These are phyloP conservation scores for Irineochytrium annulatum DNA, from an alignment of 192 early-diverging fungal genomes.

Conservation along the genomic window DNA sequence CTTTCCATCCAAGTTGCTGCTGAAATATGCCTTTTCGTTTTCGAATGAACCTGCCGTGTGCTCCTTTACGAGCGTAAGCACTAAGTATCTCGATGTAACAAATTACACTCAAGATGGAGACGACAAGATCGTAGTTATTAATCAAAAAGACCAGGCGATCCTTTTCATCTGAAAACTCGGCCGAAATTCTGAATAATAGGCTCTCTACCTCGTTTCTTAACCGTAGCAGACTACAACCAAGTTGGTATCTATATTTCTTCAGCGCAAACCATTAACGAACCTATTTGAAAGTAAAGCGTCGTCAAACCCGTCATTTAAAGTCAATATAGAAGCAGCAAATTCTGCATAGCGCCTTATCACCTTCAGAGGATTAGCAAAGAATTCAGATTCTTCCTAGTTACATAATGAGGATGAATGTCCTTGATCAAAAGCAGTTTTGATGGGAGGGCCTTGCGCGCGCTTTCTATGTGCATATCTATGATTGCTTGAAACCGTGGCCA, in stretches of 20 bases:
- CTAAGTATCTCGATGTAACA: not conserved
- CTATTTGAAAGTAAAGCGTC: constrained; percentile 77
- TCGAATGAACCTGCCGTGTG: constrained; percentile 42
- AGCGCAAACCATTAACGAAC: constrained; percentile 32
- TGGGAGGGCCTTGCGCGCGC: constrained; percentile 69
- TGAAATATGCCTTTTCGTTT: constrained; percentile 52
- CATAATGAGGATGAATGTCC: constrained; percentile 79
- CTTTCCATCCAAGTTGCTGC: constrained; percentile 53
- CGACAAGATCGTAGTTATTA: constrained; percentile 91
- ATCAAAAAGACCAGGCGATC: constrained; percentile 78
- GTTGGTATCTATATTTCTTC: not conserved
- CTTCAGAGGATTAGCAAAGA: constrained; percentile 30
- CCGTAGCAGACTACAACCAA: constrained; percentile 63
- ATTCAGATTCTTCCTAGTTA: constrained; percentile 32
- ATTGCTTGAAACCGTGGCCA: constrained; percentile 80
- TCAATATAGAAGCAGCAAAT: constrained; percentile 84
- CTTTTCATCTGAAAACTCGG: constrained; percentile 64
- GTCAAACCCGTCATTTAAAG: constrained; percentile 81
- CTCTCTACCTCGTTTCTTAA: constrained; percentile 73
- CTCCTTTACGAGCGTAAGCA: constrained; percentile 33
- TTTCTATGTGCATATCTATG: constrained; percentile 89
- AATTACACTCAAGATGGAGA: constrained; percentile 69
- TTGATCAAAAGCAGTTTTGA: constrained; percentile 56
- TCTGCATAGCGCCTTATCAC: constrained; percentile 88
- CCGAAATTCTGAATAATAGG: constrained; percentile 70